These are phyloP conservation scores for Amanita pallidorosea DNA, from an alignment of 768 basidiomycete species.

Conservation along the genomic window DNA sequence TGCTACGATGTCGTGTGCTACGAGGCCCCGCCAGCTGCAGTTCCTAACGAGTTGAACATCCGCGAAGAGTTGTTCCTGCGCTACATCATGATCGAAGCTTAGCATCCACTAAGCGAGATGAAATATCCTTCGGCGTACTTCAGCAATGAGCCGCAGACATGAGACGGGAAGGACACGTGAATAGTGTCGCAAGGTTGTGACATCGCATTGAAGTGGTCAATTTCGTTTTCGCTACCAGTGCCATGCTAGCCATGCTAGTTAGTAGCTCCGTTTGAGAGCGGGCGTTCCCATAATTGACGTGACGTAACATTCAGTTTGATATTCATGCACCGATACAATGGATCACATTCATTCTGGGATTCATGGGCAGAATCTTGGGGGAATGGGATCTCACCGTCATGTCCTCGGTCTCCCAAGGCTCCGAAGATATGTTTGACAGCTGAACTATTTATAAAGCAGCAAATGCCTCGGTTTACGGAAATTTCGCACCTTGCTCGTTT, in stretches of 20 bases:
- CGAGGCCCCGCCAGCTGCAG: neutral
- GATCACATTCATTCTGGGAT: conserved; percentile 1
- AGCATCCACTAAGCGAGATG: conserved; percentile 1
- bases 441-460: conserved; percentile 2
- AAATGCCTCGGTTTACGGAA: conserved; percentile 7
- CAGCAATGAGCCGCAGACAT: neutral
- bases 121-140: neutral
- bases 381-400: neutral
- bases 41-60: neutral
- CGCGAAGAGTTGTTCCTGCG: neutral
- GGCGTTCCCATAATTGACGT: neutral
- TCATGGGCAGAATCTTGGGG: neutral
- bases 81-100: conserved; percentile 3
- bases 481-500: conserved; percentile 1
- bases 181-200: neutral
- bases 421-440: conserved; percentile 3
- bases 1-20: neutral
- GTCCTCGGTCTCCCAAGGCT: conserved; percentile 5
- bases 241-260: neutral
- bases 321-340: neutral
- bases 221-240: neutral
- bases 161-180: neutral
- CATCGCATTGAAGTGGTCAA: neutral
- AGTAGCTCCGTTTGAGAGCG: neutral
- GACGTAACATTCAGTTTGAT: neutral